A percentile compares a stretch with the other conserved stretches of the same genome.
Evolutionary conservation across 202 grass and related monocot species (phyloP).

Genomic region (Zizania palustris): DNA sequence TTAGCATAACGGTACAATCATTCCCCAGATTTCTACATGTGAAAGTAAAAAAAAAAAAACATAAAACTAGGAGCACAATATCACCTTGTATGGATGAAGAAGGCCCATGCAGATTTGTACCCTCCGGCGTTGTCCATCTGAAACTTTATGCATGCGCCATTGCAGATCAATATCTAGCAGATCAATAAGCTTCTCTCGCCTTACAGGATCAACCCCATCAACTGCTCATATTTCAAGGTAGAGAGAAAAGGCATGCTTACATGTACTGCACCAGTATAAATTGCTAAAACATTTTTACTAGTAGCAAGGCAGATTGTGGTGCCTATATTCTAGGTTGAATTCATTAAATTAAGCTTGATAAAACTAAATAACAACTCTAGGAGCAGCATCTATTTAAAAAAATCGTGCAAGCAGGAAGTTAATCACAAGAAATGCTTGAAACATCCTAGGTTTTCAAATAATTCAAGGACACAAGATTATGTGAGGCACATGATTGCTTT

Average conservation of each 20-base stretch:
- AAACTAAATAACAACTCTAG: neutral
- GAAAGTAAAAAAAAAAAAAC: conserved; percentile 20
- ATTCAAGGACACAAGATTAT: conserved; percentile 7
- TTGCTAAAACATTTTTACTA: neutral
- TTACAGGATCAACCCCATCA: conserved; percentile 86
- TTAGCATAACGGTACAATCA: neutral
- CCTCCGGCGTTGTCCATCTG: conserved; percentile 87
- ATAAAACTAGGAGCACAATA: neutral
- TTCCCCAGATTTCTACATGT: neutral
- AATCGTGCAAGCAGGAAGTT: neutral
- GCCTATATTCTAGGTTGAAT: conserved; percentile 14
- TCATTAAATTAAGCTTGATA: conserved; percentile 1
- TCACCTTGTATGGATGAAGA: conserved; percentile 95
- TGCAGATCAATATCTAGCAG: conserved; percentile 92
- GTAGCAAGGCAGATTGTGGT: neutral
- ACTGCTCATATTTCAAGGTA: conserved; percentile 66
- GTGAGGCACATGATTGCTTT: conserved; percentile 17
- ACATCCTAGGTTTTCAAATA: neutral
- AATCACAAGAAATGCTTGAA: conserved; percentile 32
- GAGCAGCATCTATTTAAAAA: conserved; percentile 30
- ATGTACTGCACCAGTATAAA: conserved; percentile 28
- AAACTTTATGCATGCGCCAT: conserved; percentile 99
- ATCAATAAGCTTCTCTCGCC: conserved; percentile 86
- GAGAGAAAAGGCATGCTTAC: conserved; percentile 30
- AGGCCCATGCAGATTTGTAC: conserved; percentile 99